Evolutionary conservation across 352 stramenopile genomes (phyloP).

Genomic region (Peronospora tabacina): DNA sequence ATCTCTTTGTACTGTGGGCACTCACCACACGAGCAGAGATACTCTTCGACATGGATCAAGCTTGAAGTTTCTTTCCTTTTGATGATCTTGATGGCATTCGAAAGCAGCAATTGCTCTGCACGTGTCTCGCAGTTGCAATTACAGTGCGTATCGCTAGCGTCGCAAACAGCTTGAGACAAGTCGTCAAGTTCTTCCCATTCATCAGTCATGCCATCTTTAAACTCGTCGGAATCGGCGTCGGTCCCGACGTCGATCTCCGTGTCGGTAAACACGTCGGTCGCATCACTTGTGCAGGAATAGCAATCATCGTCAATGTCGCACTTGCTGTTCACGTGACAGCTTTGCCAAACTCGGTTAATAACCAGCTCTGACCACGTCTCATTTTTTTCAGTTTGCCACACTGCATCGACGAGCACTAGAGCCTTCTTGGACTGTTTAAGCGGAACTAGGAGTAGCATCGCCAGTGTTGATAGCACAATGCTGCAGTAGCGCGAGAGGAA

Average conservation of each 20-base stretch:
- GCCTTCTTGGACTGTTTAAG: constrained; percentile 9
- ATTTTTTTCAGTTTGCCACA: constrained; percentile 19
- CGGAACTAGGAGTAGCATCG: constrained; percentile 11
- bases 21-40: constrained; percentile 53
- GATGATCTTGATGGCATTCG: constrained; percentile 11
- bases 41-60: constrained; percentile 45
- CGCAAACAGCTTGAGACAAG: constrained; percentile 5
- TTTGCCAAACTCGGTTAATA: constrained; percentile 9
- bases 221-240: neutral
- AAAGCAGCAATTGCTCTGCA: constrained; percentile 25
- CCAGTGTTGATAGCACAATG: constrained; percentile 12
- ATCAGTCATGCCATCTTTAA: constrained; percentile 19
- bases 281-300: constrained; percentile 41
- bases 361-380: constrained; percentile 3
- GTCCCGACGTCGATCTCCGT: constrained; percentile 12
- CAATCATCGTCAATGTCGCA: constrained; percentile 20
- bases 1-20: constrained; percentile 56
- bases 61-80: constrained; percentile 4
- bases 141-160: constrained; percentile 14
- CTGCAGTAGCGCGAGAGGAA: constrained; percentile 3
- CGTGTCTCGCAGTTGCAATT: constrained; percentile 31
- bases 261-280: constrained; percentile 42
- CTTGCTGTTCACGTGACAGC: constrained; percentile 8
- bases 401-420: constrained; percentile 8
- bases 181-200: constrained; percentile 23